phyloP scores from a whole-genome alignment of 305 asterid genomes.

The Andrographis paniculata region DNA sequence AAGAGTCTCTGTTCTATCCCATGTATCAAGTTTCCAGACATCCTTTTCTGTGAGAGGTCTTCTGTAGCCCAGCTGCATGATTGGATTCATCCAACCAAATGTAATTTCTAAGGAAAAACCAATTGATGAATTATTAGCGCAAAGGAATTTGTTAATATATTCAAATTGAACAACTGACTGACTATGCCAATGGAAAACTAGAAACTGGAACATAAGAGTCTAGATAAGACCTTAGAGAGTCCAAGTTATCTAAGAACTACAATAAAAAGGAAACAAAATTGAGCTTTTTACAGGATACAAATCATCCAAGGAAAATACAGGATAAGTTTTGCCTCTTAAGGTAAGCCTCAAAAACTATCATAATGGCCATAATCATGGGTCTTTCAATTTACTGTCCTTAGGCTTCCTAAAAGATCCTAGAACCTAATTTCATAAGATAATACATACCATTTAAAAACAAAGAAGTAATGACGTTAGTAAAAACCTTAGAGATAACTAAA shows the following conservation, averaged over 20 bases:
- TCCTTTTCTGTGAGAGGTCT: constrained; percentile 89
- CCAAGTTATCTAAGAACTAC: constrained; percentile 3
- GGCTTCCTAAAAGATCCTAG: too few relatives aligned
- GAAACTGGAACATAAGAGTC: background rate
- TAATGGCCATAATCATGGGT: too few relatives aligned
- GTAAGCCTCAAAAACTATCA: too few relatives aligned
- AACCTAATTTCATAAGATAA: too few relatives aligned
- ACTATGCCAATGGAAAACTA: background rate
- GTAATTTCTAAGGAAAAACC: constrained; percentile 35
- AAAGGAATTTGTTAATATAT: too few relatives aligned
- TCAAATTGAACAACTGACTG: too few relatives aligned
- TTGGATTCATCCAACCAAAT: constrained; percentile 74
- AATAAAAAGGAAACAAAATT: background rate
- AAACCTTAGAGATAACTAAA: background rate
- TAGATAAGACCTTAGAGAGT: constrained; percentile 5
- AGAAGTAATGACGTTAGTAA: too few relatives aligned
- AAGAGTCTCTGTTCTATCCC: constrained; percentile 84
- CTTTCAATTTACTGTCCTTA: too few relatives aligned
- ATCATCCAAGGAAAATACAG: too few relatives aligned
- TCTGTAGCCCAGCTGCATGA: constrained; percentile 71
- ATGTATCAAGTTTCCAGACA: constrained; percentile 85
- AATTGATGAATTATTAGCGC: constrained; percentile 16
- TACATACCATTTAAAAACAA: too few relatives aligned
- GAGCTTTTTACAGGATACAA: background rate
- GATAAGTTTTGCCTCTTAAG: too few relatives aligned